phyloP scores from a whole-genome alignment of 192 early-diverging fungal genomes.

The Umbelopsis vinacea region DNA sequence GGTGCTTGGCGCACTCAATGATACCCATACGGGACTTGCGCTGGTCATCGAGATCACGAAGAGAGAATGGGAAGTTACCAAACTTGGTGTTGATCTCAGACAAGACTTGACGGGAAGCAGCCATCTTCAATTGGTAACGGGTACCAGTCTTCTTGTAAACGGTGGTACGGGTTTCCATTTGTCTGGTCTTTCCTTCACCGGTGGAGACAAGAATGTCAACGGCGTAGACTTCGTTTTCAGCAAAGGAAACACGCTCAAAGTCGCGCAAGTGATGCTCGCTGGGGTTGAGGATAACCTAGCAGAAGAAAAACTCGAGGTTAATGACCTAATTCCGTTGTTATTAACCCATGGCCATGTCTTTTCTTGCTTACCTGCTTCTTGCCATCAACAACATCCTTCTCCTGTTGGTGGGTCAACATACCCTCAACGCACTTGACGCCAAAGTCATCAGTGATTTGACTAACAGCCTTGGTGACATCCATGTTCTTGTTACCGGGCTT shows the following conservation, averaged over 20 bases:
- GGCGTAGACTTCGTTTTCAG: constrained; percentile 91
- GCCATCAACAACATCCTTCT: constrained; percentile 88
- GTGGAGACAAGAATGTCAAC: constrained; percentile 89
- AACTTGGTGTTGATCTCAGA: constrained; percentile 78
- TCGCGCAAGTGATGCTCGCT: constrained; percentile 74
- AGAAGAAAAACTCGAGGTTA: background rate
- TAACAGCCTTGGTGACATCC: constrained; percentile 76
- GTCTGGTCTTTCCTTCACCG: constrained; percentile 85
- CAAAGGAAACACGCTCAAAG: constrained; percentile 68
- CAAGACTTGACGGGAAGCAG: constrained; percentile 75
- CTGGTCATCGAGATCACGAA: constrained; percentile 87
- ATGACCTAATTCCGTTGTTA: too few species aligned
- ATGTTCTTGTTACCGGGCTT: constrained; percentile 81
- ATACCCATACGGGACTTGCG: constrained; percentile 92
- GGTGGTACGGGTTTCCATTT: constrained; percentile 77
- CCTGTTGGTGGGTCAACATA: constrained; percentile 88
- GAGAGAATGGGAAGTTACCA: constrained; percentile 87
- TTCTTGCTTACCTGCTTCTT: constrained; percentile 64
- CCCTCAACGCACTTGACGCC: constrained; percentile 90
- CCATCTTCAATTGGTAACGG: constrained; percentile 87
- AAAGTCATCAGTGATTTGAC: constrained; percentile 81
- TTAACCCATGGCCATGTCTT: too few species aligned
- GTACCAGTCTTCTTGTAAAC: constrained; percentile 88
- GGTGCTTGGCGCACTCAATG: constrained; percentile 84
- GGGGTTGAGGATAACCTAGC: constrained; percentile 87